Evolutionary conservation across 148 eudicot genomes (phyloP), one percentile per base, ranked within the genome.

Genomic region (Camellia granthamiana): DNA sequence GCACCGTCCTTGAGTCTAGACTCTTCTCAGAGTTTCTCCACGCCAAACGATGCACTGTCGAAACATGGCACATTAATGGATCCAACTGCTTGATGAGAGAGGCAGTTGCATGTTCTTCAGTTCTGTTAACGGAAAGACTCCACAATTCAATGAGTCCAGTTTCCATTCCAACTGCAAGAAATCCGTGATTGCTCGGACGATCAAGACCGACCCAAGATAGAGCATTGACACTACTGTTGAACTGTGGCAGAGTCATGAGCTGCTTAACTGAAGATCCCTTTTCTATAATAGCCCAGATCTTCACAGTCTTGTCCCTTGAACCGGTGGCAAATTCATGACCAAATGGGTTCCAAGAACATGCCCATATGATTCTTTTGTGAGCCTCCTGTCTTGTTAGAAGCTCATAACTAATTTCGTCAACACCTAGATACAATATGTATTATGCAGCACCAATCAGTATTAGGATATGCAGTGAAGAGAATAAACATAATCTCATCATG

Each of bases 351-450:
- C 99, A 95, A 42, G 95, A 89, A 80, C 99, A 93, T 23, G 94
- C 83, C 99, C 99, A 95, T 90, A 95, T 92, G 63, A 95, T 93
- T 77, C 99, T 83, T 85, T 95, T 95, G 88, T 95, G 97, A 8
- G 97, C 99, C 82, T 93, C 97, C 83, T 92, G 97, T 85, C 88
- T 90, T 12, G 84, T 82, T 76, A 95, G 74, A 23, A 95, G 94
- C 79, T 90, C 80, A 77, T 89, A 78, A 42, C 77, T 86, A 79
- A 86, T 83, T 77, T 91, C 89, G n/a, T 93, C 92, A 2, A 46
- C 55, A 60, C 85, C 98, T 91, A 76, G 46, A 79, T 18, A 73
- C 10, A 72, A 30, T 52, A 52, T 52, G 74, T 42, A 66, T 2
- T 3, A 77, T 77, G 72, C 62, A 77, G 60, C 46, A 51, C 46